Evolutionary conservation across 805 yeast species (phyloP), one percentile per base, ranked within the genome.

Genomic region (Ogataea zsoltii): DNA sequence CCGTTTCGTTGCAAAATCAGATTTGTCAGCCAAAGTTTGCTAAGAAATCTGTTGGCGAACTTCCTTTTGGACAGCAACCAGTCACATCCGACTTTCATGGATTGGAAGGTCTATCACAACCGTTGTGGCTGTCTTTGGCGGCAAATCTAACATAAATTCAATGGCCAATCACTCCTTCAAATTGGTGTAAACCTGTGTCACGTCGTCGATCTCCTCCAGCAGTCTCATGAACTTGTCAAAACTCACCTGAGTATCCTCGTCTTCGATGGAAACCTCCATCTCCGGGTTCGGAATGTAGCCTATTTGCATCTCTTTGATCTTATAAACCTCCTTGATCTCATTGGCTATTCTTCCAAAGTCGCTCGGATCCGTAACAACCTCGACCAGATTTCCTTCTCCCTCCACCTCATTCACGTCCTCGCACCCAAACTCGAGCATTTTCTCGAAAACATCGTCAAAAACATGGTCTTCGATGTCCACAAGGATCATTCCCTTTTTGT

Each of bases 121-220:
- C n/a, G n/a, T n/a, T n/a, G n/a, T n/a, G n/a, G n/a, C n/a, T n/a
- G n/a, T n/a, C n/a, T n/a, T n/a, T n/a, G n/a, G n/a, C n/a, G n/a
- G n/a, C n/a, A n/a, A n/a, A n/a, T n/a, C n/a, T n/a, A n/a, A n/a
- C n/a, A n/a, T n/a, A n/a, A n/a, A n/a, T n/a, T n/a, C n/a, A n/a
- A n/a, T n/a, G n/a, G n/a, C n/a, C n/a, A n/a, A n/a, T 33, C 42
- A 41, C 23, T 72, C 76, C 48, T 69, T 74, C 54, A 79, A 70
- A 61, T 89, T 92, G 25, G 88, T 77, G 67, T 87, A 88, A 48
- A 87, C 80, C 50, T 80, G 88, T 6, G 88, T 81, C 16, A 92
- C 87, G 56, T 94, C 98, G 40, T 85, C 89, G n/a, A 89, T 69
- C 28, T 83, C 88, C 43, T 88, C 95, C 37, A 92, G 69, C 38